Percentiles rank a stretch among this genome's conserved stretches.
Conservation (phyloP, 2,329 filamentous ascomycete genomes). For the Didymella glomerata region DNA sequence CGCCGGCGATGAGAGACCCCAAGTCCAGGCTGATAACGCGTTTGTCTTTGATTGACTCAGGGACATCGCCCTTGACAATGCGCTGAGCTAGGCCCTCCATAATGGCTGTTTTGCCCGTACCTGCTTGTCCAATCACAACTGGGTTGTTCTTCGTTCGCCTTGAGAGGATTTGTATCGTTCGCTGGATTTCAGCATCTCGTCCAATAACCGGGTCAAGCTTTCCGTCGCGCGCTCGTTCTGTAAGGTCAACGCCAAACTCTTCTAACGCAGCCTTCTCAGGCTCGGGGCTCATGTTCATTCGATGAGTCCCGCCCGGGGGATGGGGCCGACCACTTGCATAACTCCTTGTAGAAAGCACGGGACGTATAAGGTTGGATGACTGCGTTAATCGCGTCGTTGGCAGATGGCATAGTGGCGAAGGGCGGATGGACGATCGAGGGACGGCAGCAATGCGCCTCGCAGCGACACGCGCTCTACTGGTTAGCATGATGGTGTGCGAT, state of each 20-base stretch:
- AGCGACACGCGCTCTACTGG: constrained; percentile 46
- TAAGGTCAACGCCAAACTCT: constrained; percentile 90
- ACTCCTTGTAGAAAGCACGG: constrained; percentile 56
- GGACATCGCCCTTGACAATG: constrained; percentile 91
- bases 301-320: constrained; percentile 89
- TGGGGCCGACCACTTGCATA: constrained; percentile 73
- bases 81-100: constrained; percentile 88
- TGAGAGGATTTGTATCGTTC: constrained; percentile 93
- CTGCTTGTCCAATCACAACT: constrained; percentile 89
- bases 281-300: constrained; percentile 85
- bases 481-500: constrained; percentile 43
- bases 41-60: constrained; percentile 95
- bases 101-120: constrained; percentile 93
- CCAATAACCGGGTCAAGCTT: constrained; percentile 97
- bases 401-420: constrained; percentile 37
- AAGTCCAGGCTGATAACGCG: constrained; percentile 86
- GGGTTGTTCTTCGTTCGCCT: constrained; percentile 95
- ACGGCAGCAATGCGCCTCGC: constrained; percentile 45
- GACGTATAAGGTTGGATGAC: constrained; percentile 41
- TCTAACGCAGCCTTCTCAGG: constrained; percentile 86
- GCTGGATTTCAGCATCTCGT: constrained; percentile 87
- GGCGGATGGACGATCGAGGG: constrained; percentile 28
- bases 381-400: constrained; percentile 23
- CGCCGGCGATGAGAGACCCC: constrained; percentile 91
- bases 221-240: constrained; percentile 81